phyloP scores from a whole-genome alignment of 2,329 filamentous ascomycete genomes.

The Chaetomiaceae sp. region DNA sequence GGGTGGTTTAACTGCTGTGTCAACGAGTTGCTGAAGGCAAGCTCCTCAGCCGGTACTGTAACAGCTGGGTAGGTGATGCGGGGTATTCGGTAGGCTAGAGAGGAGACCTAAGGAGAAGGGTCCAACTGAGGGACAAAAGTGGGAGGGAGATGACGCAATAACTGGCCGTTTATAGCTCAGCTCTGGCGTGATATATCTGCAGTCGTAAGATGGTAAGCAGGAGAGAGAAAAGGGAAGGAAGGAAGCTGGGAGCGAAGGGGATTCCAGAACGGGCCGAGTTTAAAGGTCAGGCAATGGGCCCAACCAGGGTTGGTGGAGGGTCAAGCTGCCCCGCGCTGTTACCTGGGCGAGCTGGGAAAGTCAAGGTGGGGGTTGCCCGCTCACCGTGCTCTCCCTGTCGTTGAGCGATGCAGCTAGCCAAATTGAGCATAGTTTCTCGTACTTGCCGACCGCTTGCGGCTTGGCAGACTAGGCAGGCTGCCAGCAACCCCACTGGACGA shows the following conservation, averaged over 20 bases:
- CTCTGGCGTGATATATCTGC: no score
- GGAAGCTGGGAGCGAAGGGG: neutral
- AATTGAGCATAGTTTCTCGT: neutral
- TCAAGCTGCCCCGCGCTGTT: conserved; percentile 9
- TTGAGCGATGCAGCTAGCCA: no score
- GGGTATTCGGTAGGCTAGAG: no score
- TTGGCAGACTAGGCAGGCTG: no score
- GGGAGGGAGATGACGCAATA: conserved; percentile 4
- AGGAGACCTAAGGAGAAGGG: no score
- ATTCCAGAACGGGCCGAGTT: conserved; percentile 1
- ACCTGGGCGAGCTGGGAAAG: neutral
- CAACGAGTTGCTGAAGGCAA: no score
- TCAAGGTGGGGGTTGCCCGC: neutral
- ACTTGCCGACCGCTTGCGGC: neutral
- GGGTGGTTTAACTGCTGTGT: no score
- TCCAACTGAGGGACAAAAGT: no score
- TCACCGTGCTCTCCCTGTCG: no score
- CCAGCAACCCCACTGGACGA: no score
- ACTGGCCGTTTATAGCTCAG: neutral
- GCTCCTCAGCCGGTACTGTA: no score
- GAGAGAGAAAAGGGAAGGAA: neutral
- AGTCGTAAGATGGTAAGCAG: neutral
- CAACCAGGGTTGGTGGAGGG: neutral
- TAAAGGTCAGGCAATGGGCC: neutral
- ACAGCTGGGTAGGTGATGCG: conserved; percentile 7